phyloP scores from a whole-genome alignment of 2,329 filamentous ascomycete genomes.

The Aspergillus ochraceoroseus region DNA sequence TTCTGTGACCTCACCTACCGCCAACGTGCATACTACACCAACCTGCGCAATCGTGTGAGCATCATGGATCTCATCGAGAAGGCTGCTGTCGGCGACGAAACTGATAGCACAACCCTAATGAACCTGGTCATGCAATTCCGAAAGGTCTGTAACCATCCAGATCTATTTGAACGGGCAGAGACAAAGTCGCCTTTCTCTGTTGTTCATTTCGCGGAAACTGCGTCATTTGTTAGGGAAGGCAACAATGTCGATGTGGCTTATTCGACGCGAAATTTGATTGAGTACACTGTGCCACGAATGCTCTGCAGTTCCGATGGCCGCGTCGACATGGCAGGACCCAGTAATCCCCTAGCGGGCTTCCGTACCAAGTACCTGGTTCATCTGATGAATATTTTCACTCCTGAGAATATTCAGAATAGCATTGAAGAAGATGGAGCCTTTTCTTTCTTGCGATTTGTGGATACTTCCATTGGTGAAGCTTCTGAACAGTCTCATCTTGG shows the following conservation, averaged over 20 bases:
- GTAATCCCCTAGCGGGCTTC: slow-evolving; percentile 75
- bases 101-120: slow-evolving; percentile 94
- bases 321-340: slow-evolving; percentile 65
- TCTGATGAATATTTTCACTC: slow-evolving; percentile 85
- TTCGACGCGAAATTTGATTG: slow-evolving; percentile 78
- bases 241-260: slow-evolving; percentile 74
- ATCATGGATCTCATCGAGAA: slow-evolving; percentile 99
- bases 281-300: slow-evolving; percentile 74
- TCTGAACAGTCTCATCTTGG: slow-evolving; percentile 64
- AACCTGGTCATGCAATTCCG: slow-evolving; percentile 99
- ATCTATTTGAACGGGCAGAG: slow-evolving; percentile 91
- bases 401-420: slow-evolving; percentile 68
- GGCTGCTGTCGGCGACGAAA: slow-evolving; percentile 86
- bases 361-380: slow-evolving; percentile 69
- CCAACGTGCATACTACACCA: slow-evolving; percentile 88
- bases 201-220: slow-evolving; percentile 88
- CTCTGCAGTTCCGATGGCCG: slow-evolving; percentile 78
- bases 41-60: slow-evolving; percentile 92
- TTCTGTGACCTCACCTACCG: slow-evolving; percentile 97
- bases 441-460: slow-evolving; percentile 84
- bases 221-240: slow-evolving; percentile 89
- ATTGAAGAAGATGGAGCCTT: slow-evolving; percentile 62
- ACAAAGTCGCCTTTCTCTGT: slow-evolving; percentile 80
- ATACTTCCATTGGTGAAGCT: slow-evolving; percentile 68
- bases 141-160: slow-evolving; percentile 98